phyloP scores from a whole-genome alignment of 2,329 filamentous ascomycete species.

The Alternaria incomplexa region DNA sequence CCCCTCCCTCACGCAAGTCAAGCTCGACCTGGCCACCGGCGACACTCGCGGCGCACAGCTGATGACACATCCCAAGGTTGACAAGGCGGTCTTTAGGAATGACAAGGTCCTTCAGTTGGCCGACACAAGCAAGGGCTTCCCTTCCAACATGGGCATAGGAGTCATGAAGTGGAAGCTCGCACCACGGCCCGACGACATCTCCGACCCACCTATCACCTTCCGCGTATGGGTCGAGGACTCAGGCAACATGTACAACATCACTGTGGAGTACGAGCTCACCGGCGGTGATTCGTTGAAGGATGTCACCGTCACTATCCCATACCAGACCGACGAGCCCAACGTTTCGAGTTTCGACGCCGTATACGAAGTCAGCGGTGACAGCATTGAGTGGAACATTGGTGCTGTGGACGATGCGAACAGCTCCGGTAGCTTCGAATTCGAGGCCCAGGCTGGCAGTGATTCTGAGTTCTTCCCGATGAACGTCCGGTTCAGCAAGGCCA shows the following conservation, averaged over 20 bases:
- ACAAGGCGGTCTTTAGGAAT: constrained; percentile 83
- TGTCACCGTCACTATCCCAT: constrained; percentile 87
- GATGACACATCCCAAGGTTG: constrained; percentile 95
- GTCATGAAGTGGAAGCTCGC: constrained; percentile 91
- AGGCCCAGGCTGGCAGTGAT: constrained; percentile 85
- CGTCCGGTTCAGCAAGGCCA: constrained; percentile 83
- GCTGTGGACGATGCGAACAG: constrained; percentile 81
- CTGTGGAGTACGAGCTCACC: constrained; percentile 93
- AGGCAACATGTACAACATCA: constrained; percentile 82
- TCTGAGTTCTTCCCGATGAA: constrained; percentile 98
- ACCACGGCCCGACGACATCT: constrained; percentile 79
- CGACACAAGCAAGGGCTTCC: constrained; percentile 87
- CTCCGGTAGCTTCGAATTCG: constrained; percentile 92
- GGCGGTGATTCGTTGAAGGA: constrained; percentile 80
- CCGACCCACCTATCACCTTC: constrained; percentile 89
- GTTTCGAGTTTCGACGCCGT: constrained; percentile 93
- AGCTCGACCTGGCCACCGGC: constrained; percentile 77
- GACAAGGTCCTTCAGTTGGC: constrained; percentile 87
- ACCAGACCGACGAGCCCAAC: constrained; percentile 79
- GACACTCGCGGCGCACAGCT: constrained; percentile 87
- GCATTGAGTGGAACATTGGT: constrained; percentile 92
- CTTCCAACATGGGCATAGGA: constrained; percentile 89
- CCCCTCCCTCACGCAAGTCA: constrained; percentile 87
- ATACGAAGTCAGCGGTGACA: constrained; percentile 92
- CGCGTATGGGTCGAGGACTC: constrained; percentile 97